Evolutionary conservation across 495 filamentous ascomycete species (phyloP).

Genomic region (Hypoxylon rickii): DNA sequence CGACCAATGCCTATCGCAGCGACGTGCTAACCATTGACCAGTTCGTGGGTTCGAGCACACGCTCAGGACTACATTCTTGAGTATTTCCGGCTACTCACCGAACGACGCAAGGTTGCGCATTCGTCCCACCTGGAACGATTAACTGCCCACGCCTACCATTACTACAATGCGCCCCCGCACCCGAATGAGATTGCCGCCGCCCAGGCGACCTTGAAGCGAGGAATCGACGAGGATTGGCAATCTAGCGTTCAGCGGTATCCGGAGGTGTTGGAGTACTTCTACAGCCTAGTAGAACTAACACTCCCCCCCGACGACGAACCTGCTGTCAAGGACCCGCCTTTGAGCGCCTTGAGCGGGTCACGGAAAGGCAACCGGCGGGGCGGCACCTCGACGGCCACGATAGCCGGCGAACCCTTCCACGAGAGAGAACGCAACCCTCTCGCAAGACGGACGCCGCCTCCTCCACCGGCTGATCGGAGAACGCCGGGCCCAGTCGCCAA

Average conservation of each 20-base stretch:
- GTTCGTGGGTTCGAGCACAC: slow-evolving; percentile 71
- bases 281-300: slow-evolving; percentile 63
- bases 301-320: slow-evolving; percentile 60
- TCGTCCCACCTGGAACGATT: slow-evolving; percentile 60
- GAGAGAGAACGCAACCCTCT: slow-evolving; percentile 35
- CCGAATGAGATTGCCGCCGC: slow-evolving; percentile 62
- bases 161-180: slow-evolving; percentile 58
- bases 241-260: slow-evolving; percentile 70
- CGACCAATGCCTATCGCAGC: slow-evolving; percentile 2
- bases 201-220: slow-evolving; percentile 64
- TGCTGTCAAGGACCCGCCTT: slow-evolving; percentile 58
- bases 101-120: slow-evolving; percentile 63
- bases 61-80: slow-evolving; percentile 71
- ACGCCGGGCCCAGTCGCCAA: slow-evolving; percentile 38
- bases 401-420: slow-evolving; percentile 33
- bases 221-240: slow-evolving; percentile 76
- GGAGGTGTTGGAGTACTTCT: slow-evolving; percentile 75
- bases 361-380: slow-evolving; percentile 45
- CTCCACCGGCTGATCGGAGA: slow-evolving; percentile 35
- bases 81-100: slow-evolving; percentile 65
- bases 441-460: slow-evolving; percentile 38
- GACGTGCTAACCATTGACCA: slow-evolving; percentile 40
- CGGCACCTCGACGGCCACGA: slow-evolving; percentile 34
- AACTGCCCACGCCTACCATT: slow-evolving; percentile 60
- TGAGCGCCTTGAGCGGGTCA: slow-evolving; percentile 55